A percentile compares a stretch with the other conserved stretches of the same genome.
Conservation (phyloP, 768 basidiomycete species). For the Rhodotorula kratochvilovae region DNA sequence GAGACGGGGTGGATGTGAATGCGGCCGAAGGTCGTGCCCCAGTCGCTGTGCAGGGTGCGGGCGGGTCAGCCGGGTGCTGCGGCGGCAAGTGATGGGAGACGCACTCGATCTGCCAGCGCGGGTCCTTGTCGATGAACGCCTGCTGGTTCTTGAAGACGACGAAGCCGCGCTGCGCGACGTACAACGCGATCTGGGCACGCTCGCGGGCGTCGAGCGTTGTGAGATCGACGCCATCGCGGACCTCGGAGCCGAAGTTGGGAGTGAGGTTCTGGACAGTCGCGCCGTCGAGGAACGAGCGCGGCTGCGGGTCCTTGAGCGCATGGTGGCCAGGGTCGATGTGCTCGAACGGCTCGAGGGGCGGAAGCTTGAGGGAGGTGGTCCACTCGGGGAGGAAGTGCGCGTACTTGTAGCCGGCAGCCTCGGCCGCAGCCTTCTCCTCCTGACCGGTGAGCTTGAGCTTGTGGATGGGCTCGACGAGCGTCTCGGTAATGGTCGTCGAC, state of each 20-base stretch:
- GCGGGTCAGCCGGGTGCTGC: slow-evolving; percentile 54
- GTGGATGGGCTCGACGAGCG: background rate
- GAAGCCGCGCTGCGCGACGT: slow-evolving; percentile 66
- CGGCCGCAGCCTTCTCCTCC: background rate
- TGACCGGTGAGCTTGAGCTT: background rate
- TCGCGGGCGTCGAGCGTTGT: slow-evolving; percentile 58
- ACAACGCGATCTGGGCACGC: slow-evolving; percentile 68
- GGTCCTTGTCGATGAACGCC: slow-evolving; percentile 62
- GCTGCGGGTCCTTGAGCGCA: slow-evolving; percentile 55
- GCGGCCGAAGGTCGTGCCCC: slow-evolving; percentile 48
- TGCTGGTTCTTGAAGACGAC: slow-evolving; percentile 58
- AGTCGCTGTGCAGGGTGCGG: slow-evolving; percentile 2
- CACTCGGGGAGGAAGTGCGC: slow-evolving; percentile 64
- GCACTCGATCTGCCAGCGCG: slow-evolving; percentile 49
- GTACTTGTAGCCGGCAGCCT: slow-evolving; percentile 56
- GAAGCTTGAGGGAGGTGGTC: slow-evolving; percentile 56
- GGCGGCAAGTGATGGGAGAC: slow-evolving; percentile 40
- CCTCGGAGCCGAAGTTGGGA: slow-evolving; percentile 69
- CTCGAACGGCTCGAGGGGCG: slow-evolving; percentile 66
- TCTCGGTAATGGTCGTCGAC: background rate
- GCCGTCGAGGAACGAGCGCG: slow-evolving; percentile 62
- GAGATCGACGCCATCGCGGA: slow-evolving; percentile 58
- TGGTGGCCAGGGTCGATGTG: slow-evolving; percentile 72
- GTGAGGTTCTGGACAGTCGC: slow-evolving; percentile 64
- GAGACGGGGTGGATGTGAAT: slow-evolving; percentile 79